Conservation (phyloP, 768 basidiomycete genomes). For the Lactarius hengduanensis region DNA sequence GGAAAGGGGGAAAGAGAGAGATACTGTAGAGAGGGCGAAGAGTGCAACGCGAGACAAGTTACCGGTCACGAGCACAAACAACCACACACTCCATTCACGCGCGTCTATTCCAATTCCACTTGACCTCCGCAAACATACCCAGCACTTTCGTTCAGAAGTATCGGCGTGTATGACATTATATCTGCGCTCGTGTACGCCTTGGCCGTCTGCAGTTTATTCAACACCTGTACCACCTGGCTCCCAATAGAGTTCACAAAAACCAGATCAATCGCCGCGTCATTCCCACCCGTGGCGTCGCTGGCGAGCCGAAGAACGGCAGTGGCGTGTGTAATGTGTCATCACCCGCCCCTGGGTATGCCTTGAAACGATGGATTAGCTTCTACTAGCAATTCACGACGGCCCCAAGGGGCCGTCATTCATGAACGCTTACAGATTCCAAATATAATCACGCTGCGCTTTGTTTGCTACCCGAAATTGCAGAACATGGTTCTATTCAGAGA, state of each 20-base stretch:
- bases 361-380: background rate
- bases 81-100: background rate
- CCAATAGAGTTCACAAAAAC: constrained; percentile 75
- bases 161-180: constrained; percentile 52
- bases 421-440: no score
- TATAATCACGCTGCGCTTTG: no score
- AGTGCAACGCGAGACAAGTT: background rate
- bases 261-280: constrained; percentile 59
- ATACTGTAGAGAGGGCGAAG: background rate
- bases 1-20: background rate
- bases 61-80: background rate
- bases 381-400: no score
- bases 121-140: constrained; percentile 53
- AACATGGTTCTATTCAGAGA: no score
- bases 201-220: constrained; percentile 55
- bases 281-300: constrained; percentile 48
- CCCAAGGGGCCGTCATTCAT: no score
- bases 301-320: constrained; percentile 52
- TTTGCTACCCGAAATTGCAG: no score
- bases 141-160: constrained; percentile 51
- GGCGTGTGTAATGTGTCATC: constrained; percentile 70
- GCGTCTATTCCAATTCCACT: constrained; percentile 30
- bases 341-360: constrained; percentile 72
- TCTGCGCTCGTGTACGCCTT: constrained; percentile 53
- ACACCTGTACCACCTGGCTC: constrained; percentile 45